phyloP scores from a whole-genome alignment of 139 green algal species.

The Nannochloris sp. region DNA sequence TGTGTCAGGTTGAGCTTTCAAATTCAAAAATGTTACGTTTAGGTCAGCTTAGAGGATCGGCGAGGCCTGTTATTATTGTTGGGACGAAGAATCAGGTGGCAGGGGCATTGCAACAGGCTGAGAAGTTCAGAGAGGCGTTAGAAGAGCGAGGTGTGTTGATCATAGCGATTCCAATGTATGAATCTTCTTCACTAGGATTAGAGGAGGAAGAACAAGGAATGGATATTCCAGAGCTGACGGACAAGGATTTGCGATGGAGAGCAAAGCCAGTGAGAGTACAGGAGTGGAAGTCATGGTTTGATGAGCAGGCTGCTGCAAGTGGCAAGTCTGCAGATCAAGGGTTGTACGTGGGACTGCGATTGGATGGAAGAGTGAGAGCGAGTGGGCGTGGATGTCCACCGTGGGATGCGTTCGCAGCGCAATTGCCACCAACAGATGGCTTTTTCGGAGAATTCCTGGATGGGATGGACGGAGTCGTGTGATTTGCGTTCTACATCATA shows the following conservation, averaged over 20 bases:
- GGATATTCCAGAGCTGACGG: not conserved
- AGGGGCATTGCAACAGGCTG: constrained; percentile 40
- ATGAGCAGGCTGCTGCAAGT: constrained; percentile 49
- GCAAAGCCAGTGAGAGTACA: constrained; percentile 33
- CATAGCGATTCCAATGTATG: constrained; percentile 54
- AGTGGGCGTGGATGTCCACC: constrained; percentile 51
- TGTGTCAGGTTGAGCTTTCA: constrained; percentile 51
- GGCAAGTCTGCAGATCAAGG: constrained; percentile 12
- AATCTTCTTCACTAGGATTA: not conserved
- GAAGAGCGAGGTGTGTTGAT: constrained; percentile 59
- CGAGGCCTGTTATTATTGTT: constrained; percentile 52
- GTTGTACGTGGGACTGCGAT: constrained; percentile 63
- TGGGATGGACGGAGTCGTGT: constrained; percentile 52
- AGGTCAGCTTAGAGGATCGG: constrained; percentile 41
- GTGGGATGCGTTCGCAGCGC: constrained; percentile 41
- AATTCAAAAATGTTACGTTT: constrained; percentile 48
- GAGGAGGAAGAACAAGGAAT: not conserved
- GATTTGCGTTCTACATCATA: too few relatives aligned
- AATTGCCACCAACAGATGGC: constrained; percentile 57
- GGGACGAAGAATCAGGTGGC: constrained; percentile 49
- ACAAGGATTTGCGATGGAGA: constrained; percentile 34
- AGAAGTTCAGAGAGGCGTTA: constrained; percentile 51
- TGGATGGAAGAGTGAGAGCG: constrained; percentile 64
- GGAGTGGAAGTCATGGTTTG: constrained; percentile 56
- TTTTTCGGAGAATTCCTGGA: constrained; percentile 53